Evolutionary conservation across 2,329 filamentous ascomycete genomes (phyloP), one percentile per base, ranked within the genome.

Genomic region (Trichoderma sp.): DNA sequence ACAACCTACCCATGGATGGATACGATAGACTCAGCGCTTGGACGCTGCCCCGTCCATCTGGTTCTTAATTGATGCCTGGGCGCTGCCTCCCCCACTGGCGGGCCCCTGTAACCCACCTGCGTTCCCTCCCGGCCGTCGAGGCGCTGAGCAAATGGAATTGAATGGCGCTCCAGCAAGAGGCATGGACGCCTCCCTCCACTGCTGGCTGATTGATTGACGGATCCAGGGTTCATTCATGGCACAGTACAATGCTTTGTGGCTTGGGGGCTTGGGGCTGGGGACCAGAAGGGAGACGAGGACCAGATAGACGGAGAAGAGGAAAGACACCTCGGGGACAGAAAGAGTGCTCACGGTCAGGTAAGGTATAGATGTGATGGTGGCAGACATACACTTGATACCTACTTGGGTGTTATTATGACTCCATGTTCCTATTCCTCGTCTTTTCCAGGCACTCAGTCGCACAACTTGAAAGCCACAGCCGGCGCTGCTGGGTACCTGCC

Each of bases 401-500:
- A n/a, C n/a, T n/a, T n/a, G n/a, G n/a, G n/a, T n/a, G n/a, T n/a
- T n/a, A n/a, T n/a, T n/a, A n/a, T n/a, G 30, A 5, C 14, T n/a
- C 50, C 28, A 30, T 24, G 51, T 9, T 21, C 21, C 43, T 48
- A 12, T 60, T 26, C 34, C 45, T 28, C n/a, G 26, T 30, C 28
- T n/a, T n/a, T 5, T 19, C 50, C 57, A 19, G 48, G 24, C 48
- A 34, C 28, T 52, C 50, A 19, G 34, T 39, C 34, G 34, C 34
- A 39, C 34, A 39, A 39, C 34, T 39, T 39, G 34, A 39, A 39
- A 39, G 34, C 30, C 30, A 34, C 26, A 51, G 26, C 48, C n/a
- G 17, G 50, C 50, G 50, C 50, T 52, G 50, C 34, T 52, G 50
- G 50, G 50, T 52, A 52, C 26, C 26, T 52, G 48, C 48, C 30